Evolutionary conservation across 139 green algal species (phyloP).

Genomic region (Pseudopediastrum boryanum): DNA sequence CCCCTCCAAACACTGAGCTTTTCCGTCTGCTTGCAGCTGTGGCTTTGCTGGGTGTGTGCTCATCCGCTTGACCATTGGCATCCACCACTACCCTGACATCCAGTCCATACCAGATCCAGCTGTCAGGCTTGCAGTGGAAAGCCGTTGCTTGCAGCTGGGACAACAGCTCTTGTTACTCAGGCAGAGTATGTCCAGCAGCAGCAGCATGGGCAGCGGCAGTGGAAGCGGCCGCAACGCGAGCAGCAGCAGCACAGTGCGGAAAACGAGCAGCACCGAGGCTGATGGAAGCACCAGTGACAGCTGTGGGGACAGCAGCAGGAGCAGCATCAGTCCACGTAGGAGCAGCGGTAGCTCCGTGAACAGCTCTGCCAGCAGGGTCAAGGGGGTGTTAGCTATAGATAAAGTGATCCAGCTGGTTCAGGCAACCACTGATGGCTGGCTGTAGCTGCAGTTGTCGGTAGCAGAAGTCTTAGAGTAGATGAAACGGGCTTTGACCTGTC

Average conservation of each 20-base stretch:
- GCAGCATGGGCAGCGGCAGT: not conserved
- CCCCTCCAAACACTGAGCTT: not conserved
- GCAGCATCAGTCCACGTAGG: no score
- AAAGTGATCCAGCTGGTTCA: no score
- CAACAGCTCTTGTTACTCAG: slow-evolving; percentile 14
- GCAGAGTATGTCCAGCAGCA: not conserved
- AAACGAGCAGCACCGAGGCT: no score
- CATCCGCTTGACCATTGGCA: slow-evolving; percentile 42
- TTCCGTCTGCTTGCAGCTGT: slow-evolving; percentile 22
- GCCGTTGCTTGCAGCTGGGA: slow-evolving; percentile 18
- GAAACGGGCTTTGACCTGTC: no score
- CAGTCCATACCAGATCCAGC: not conserved
- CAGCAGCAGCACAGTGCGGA: not conserved
- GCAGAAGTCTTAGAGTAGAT: no score
- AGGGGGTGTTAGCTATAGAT: no score
- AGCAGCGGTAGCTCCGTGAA: no score
- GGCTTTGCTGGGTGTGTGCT: slow-evolving; percentile 51
- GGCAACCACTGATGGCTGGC: no score
- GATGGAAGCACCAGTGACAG: no score
- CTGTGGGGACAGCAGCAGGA: no score
- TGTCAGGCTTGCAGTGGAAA: slow-evolving; percentile 6
- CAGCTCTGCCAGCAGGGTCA: no score
- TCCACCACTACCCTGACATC: slow-evolving; percentile 49
- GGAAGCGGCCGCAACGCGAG: not conserved
- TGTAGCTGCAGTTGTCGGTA: no score